Conservation (phyloP, 768 basidiomycete species). For the Suillus discolor region DNA sequence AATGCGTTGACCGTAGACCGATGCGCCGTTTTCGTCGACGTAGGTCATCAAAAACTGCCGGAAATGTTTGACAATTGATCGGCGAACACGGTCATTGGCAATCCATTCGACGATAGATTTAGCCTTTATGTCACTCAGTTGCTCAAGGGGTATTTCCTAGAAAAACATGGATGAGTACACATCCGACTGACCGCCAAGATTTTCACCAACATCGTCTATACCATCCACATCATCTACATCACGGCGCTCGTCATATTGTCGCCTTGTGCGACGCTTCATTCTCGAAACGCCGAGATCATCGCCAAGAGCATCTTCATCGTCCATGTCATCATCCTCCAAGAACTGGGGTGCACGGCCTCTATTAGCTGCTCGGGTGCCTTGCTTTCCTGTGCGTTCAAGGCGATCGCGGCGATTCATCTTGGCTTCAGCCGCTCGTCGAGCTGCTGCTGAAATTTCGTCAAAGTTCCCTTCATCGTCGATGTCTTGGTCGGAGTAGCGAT, state of each 20-base stretch:
- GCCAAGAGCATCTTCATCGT: constrained; percentile 73
- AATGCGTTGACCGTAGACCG: constrained; percentile 94
- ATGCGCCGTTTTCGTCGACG: constrained; percentile 87
- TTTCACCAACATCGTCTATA: constrained; percentile 71
- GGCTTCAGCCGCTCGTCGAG: constrained; percentile 80
- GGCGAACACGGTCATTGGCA: constrained; percentile 85
- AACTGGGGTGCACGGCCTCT: constrained; percentile 87
- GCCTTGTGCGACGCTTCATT: constrained; percentile 81
- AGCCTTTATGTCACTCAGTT: constrained; percentile 96
- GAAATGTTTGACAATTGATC: constrained; percentile 91
- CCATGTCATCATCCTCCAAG: constrained; percentile 79
- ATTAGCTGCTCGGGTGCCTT: constrained; percentile 73
- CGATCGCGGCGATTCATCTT: constrained; percentile 91
- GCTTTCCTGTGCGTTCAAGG: constrained; percentile 62
- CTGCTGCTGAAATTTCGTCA: constrained; percentile 65
- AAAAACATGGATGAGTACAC: constrained; percentile 14
- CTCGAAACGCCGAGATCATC: constrained; percentile 65
- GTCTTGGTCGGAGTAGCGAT: constrained; percentile 84
- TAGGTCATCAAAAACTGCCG: constrained; percentile 95
- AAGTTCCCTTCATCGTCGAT: constrained; percentile 81
- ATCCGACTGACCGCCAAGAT: neutral
- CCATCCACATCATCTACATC: constrained; percentile 92
- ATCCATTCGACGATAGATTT: constrained; percentile 99
- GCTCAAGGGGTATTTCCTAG: constrained; percentile 92
- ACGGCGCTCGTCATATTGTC: constrained; percentile 91